Base-by-base conservation (phyloP, 345 rosid genomes). In the Fremontodendron californicum region DNA sequence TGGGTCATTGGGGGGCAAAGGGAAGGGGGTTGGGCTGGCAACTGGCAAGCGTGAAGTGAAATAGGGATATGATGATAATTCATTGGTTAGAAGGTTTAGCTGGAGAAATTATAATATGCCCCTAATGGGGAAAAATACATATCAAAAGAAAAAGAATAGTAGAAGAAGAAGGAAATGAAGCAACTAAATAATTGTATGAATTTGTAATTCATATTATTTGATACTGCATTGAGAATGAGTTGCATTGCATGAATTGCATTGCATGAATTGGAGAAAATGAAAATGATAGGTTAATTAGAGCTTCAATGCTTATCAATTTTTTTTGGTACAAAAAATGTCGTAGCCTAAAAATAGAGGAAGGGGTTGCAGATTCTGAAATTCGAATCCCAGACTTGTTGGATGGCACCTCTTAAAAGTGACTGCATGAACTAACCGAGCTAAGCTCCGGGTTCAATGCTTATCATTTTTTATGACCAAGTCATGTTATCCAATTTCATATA, bases 1-100 rank as follows among this genome's bases (percentile, higher is more conserved):
- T 65, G 71, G 71, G 71, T n/a, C 71, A 64, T 15, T 18, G 10
- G 43, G 42, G 65, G 9, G 67, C 42, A 62, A 21, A 61, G 35
- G 9, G 16, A 45, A 64, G 39, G 16, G 70, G 45, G 69, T n/a
- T 65, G 18, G 71, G 71, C 71, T 65, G 71, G 27, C 71, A 65
- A 5, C 71, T 65, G 71, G 27, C 71, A 65, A 5, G 71, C 71
- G 71, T 65, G 71, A 65, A 11, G 9, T 39, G 27, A 39, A 65
- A 65, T 65, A n/a, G 71, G 68, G 2, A 19, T 49, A 40, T 31
- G 21, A 61, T 61, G n/a, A 61, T 31, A 29, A 15, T 31, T 60
- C 35, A 29, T 60, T 27, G 65, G 65, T 39, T 29, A 29, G 5
- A 13, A 2, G 18, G 7, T 9, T n/a, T 65, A n/a, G 48, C 29